Evolutionary conservation across 73 alveolate species (phyloP), one percentile per base, ranked within the genome.

Genomic region (Blepharisma japonicum): DNA sequence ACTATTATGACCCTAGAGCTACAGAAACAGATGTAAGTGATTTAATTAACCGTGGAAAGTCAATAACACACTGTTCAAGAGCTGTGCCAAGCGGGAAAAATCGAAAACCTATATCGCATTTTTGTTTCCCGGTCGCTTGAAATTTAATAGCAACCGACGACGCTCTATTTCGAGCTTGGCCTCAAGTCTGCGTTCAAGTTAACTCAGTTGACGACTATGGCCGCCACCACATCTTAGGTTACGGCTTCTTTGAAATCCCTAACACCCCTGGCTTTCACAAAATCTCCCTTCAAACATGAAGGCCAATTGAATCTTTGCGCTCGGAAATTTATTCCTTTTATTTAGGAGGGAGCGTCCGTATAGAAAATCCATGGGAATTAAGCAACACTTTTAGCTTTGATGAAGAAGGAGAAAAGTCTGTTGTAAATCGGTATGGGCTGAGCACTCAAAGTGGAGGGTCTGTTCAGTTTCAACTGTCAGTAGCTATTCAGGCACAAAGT

Each of bases 401-500:
- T 61, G 74, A 61, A 25, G 38, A 18, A 61, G 74, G 74, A 18
- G 74, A 61, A 61, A 61, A 25, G 4, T 61, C 74, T 14, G 18
- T 9, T 0, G 74, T 61, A 8, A 61, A 61, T 25, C 74, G 74
- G 23, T 61, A 61, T 25, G 74, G 74, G 14, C 23, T 61, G 18
- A 14, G 74, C n/a, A 61, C 74, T 20, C 74, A 61, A 61, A 61
- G 74, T 61, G 74, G 74, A 61, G 74, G 74, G 47, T 14, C 14
- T 8, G 74, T 61, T 2, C 14, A 61, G 14, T 61, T 61, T 39
- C 74, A 61, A 48, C 74, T 61, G 0, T 18, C 49, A 11, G 46
- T 61, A 8, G 74, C 23, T 2, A 25, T 61, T 9, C 74, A 61
- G 46, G 5, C 74, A 8, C 14, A 61, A 8, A 25, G 48, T 18